Percentiles rank a stretch among this genome's conserved stretches.
Evolutionary conservation across 2,329 filamentous ascomycete genomes (phyloP).

Genomic region (Trichoderma polysporum): DNA sequence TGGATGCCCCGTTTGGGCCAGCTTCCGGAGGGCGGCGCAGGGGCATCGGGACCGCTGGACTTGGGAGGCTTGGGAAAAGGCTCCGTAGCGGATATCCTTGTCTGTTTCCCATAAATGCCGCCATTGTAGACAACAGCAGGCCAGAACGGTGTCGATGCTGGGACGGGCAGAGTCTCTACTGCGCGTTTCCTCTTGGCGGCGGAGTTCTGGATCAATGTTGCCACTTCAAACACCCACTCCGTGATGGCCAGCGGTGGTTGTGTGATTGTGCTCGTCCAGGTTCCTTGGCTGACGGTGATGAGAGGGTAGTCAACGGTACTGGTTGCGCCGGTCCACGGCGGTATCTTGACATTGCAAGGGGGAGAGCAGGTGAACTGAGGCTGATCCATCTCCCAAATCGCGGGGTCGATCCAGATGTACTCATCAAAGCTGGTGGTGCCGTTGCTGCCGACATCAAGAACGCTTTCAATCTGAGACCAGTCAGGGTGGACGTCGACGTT

Average conservation of each 20-base stretch:
- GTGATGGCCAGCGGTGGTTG: constrained; percentile 30
- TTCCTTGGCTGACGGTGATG: constrained; percentile 32
- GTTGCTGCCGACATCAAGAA: neutral
- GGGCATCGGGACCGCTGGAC: constrained; percentile 23
- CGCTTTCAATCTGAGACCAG: neutral
- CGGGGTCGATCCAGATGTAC: constrained; percentile 25
- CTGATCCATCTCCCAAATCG: constrained; percentile 33
- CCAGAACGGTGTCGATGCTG: constrained; percentile 27
- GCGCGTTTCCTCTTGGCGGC: constrained; percentile 24
- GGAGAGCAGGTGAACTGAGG: constrained; percentile 31
- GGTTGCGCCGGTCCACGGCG: constrained; percentile 31
- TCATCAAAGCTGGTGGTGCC: constrained; percentile 19
- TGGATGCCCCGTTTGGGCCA: constrained; percentile 22
- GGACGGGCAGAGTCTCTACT: constrained; percentile 17
- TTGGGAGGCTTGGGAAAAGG: constrained; percentile 26
- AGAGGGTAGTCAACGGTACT: constrained; percentile 33
- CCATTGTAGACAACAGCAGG: constrained; percentile 26
- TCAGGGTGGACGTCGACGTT: neutral
- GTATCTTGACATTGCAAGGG: constrained; percentile 32
- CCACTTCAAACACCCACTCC: constrained; percentile 27
- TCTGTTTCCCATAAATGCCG: constrained; percentile 20
- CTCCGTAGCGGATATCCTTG: constrained; percentile 19
- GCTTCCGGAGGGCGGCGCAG: constrained; percentile 19
- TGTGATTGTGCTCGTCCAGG: constrained; percentile 35
- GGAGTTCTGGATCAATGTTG: neutral